phyloP scores from a whole-genome alignment of 805 yeast genomes.

The Pichia occidentalis region DNA sequence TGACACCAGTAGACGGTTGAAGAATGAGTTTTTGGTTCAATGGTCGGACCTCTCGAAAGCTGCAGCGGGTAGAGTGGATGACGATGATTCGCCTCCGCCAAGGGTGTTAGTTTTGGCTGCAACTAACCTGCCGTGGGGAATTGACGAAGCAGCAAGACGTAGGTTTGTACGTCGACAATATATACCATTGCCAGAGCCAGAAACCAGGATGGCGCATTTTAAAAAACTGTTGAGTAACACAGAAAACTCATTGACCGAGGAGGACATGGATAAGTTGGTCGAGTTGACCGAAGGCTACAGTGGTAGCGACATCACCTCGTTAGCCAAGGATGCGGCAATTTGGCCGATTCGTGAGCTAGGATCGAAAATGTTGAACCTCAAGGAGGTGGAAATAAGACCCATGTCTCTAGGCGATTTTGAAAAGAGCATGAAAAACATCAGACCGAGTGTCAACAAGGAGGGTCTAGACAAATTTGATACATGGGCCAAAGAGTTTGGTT shows the following conservation, averaged over 20 bases:
- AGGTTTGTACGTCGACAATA: conserved; percentile 88
- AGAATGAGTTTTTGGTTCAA: conserved; percentile 87
- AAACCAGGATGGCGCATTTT: conserved; percentile 70
- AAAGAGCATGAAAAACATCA: conserved; percentile 66
- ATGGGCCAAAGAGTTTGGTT: conserved; percentile 84
- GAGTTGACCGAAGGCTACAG: conserved; percentile 61
- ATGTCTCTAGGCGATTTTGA: conserved; percentile 67
- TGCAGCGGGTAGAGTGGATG: conserved; percentile 56
- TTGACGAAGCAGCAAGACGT: conserved; percentile 94
- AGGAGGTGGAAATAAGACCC: conserved; percentile 73
- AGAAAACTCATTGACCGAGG: conserved; percentile 58
- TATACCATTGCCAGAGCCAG: conserved; percentile 87
- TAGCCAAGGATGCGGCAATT: conserved; percentile 97
- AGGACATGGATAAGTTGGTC: conserved; percentile 55
- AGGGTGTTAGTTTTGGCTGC: conserved; percentile 91
- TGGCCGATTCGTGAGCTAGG: conserved; percentile 91
- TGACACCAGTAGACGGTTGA: conserved; percentile 83
- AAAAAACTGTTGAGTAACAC: conserved; percentile 62
- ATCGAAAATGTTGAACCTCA: conserved; percentile 62
- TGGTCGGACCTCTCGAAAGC: conserved; percentile 93
- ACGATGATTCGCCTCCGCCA: conserved; percentile 42
- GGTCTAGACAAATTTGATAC: conserved; percentile 75
- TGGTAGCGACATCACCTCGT: conserved; percentile 89
- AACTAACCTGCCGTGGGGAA: conserved; percentile 94
- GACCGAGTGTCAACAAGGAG: conserved; percentile 83